These are phyloP conservation scores for Herpetomonas tarakana DNA, from an alignment of 208 protist genomes.

Conservation along the genomic window DNA sequence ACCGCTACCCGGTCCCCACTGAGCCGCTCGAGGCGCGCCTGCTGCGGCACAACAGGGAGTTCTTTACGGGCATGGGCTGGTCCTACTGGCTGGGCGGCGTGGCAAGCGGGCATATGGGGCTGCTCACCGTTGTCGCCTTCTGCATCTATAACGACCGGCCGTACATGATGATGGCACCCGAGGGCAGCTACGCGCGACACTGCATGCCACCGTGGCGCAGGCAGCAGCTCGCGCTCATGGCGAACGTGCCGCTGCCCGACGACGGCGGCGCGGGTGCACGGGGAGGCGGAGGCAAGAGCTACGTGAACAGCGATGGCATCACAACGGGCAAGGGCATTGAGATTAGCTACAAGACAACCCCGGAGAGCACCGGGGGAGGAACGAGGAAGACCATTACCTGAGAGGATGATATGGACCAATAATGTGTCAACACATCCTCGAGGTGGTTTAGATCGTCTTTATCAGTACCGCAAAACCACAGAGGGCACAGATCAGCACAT, in stretches of 20 bases:
- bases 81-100: constrained; percentile 81
- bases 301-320: background rate
- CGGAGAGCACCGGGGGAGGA: no score
- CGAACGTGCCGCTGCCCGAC: constrained; percentile 13
- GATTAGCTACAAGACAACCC: constrained; percentile 3
- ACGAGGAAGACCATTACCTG: no score
- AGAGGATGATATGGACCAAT: no score
- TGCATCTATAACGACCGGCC: constrained; percentile 62
- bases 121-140: constrained; percentile 63
- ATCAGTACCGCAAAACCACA: no score
- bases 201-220: constrained; percentile 84
- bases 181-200: constrained; percentile 57
- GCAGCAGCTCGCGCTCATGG: constrained; percentile 52
- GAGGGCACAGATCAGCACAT: no score
- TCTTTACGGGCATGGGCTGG: constrained; percentile 83
- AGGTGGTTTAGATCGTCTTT: no score
- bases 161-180: constrained; percentile 83
- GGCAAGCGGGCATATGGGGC: constrained; percentile 60
- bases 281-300: background rate
- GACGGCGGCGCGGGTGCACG: background rate
- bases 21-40: constrained; percentile 72
- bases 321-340: background rate
- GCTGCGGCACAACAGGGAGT: constrained; percentile 50
- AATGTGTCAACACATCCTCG: no score
- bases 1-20: constrained; percentile 72